Evolutionary conservation across 2,329 filamentous ascomycete species (phyloP), one percentile per base, ranked within the genome.

Genomic region (Aspergillus carbonarius): DNA sequence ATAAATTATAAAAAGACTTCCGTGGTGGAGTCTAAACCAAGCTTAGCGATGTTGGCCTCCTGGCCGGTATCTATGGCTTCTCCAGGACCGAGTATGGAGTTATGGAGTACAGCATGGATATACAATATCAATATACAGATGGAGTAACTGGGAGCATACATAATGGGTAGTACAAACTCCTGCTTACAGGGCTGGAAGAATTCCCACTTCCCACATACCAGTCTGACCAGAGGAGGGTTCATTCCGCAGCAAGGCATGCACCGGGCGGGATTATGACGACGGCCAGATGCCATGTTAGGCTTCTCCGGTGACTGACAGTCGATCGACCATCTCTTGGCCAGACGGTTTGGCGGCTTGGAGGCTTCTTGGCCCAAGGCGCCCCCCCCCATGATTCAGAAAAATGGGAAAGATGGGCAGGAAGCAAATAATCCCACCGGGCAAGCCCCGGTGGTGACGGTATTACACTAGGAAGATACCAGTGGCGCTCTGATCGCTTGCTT

Each of bases 401-500:
- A 32, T 54, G 39, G 53, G 51, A 56, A 37, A 54, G 32, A 44
- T 54, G 39, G 53, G 49, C 54, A 37, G 8, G 30, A 32, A 32
- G 4, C 34, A 37, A 37, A 25, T 57, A 56, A 62, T 59, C 50
- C 48, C 39, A 56, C 58, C 30, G n/a, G 32, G 34, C 27, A 25
- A 30, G 15, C 44, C 44, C n/a, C 17, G 42, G 15, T 17, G n/a
- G 25, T 35, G n/a, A 44, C 48, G 25, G 60, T 61, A 63, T 59
- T 59, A 62, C 54, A 56, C 53, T 58, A 61, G 55, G 42, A 63
- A 61, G 55, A 61, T 64, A 68, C 62, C 50, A 54, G 68, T 71
- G 68, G 70, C 70, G 70, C 68, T 68, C 66, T 69, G 71, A 69
- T 73, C 69, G 66, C 68, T 67, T 62, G 63, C 62, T 61, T 57